Base-by-base conservation (phyloP, 805 yeast species). In the Kodamaea hsintzibuensis region DNA sequence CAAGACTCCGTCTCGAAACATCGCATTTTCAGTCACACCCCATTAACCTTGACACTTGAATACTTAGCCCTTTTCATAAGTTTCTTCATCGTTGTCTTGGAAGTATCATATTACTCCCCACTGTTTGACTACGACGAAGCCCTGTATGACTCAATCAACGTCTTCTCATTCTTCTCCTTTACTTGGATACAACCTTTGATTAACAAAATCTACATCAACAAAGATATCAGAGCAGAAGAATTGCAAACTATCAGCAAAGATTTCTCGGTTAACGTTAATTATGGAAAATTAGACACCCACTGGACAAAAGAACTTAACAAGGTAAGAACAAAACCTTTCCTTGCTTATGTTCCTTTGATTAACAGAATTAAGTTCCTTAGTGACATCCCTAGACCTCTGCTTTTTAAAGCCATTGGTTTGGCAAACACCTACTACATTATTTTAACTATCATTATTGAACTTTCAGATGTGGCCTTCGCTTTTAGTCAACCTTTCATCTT, bases 401-500 rank as follows among this genome's bases (percentile, higher is more conserved):
- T 67, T 37, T 61, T 64, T 38, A 45, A 50, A 22, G 57, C 68
- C 8, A 59, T 69, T 13, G 55, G 62, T 22, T 57, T 57, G 33
- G 38, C 67, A 38, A 54, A 64, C 55, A 17, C 54, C 52, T 9
- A n/a, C 17, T 52, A 51, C 53, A 49, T 64, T 2, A 19, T 59
- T 8, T 37, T 49, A 1, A 54, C 59, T 5, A 16, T 63, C 19
- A 25, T 60, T 35, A 57, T 59, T 9, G 68, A 68, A 37, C 30
- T 66, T 18, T 45, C 62, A 25, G 73, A 68, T 49, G 65, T 65
- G 14, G 16, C 57, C 2, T 60, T 60, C 13, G 60, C 62, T 18
- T 56, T 66, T 44, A 48, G 66, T 18, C 65, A 63, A 45, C 75
- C 77, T 3, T 72, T 67, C 56, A 55, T 72, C 19, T 64, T 72